phyloP scores from a whole-genome alignment of 768 basidiomycete species.

The Cantharellus cinnabarinus region DNA sequence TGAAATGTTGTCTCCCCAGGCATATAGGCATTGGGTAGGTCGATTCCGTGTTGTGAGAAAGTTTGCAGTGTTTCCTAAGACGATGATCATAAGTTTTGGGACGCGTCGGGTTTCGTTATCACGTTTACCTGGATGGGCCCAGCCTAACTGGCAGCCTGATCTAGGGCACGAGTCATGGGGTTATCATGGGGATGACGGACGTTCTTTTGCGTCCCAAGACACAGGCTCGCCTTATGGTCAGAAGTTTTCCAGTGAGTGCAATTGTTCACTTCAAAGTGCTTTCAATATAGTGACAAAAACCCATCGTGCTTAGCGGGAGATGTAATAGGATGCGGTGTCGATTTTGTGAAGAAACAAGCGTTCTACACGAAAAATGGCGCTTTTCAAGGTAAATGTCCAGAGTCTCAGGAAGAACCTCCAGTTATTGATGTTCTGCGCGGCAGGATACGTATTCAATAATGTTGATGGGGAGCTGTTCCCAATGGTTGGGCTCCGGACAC shows the following conservation, averaged over 20 bases:
- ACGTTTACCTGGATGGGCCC: constrained; percentile 73
- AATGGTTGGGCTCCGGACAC: constrained; percentile 70
- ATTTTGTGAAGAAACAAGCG: constrained; percentile 34
- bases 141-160: neutral
- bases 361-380: constrained; percentile 28
- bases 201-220: constrained; percentile 41
- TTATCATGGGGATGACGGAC: constrained; percentile 82
- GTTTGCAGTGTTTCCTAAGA: neutral
- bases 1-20: constrained; percentile 18
- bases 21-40: constrained; percentile 66
- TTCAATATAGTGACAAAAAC: neutral
- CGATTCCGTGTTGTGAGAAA: neutral
- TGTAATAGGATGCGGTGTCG: constrained; percentile 78
- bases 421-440: neutral
- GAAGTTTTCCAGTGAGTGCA: constrained; percentile 54
- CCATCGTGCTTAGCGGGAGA: constrained; percentile 42
- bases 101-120: constrained; percentile 41
- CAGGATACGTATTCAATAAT: constrained; percentile 53
- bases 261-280: neutral
- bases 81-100: constrained; percentile 32
- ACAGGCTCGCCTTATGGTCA: constrained; percentile 51
- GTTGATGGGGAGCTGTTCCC: constrained; percentile 56
- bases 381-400: constrained; percentile 32
- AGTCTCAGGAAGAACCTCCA: neutral
- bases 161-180: constrained; percentile 50